Evolutionary conservation across 1,139 yeast species (phyloP), one percentile per base, ranked within the genome.

Genomic region (Saccharomyces hybrid): DNA sequence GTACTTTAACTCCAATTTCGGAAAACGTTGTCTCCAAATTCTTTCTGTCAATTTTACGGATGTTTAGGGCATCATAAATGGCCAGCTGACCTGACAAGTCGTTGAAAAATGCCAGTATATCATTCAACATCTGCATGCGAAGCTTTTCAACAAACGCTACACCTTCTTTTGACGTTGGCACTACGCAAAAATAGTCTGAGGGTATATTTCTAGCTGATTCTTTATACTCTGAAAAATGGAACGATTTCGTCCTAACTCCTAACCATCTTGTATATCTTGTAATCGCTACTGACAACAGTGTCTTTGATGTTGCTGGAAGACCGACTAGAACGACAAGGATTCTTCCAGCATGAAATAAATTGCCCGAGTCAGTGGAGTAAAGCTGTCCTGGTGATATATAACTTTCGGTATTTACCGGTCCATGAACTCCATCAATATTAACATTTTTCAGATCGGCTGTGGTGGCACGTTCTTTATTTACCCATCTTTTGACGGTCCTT

Each of bases 281-380:
- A 58, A 93, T 77, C 11, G 96, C 85, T 27, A 91, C 98, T 6
- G 96, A 86, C 56, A 91, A 78, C 68, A 91, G 93, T 1, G 99
- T 93, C 69, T 93, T 93, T 5, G 99, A 98, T 53, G 99, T 79
- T 1, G 97, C 99, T 0, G 99, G 99, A 57, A 91, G 77, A 0
- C 99, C 99, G 5, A 89, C 95, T 61, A 93, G 77, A 9, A 87
- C 89, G 56, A 93, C 85, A 65, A 96, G 83, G 53, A 93, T 84
- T 66, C 90, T 88, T 3, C 99, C 99, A 3, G 99, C 98, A 65
- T 93, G 98, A 73, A 88, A 93, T 64, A 95, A 76, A 58, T 89
- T 78, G 0, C 97, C 97, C 0, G 90, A 82, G 59, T 89, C 96
- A 0, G 97, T 91, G 13, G 95, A 84, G 67, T 91, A 91, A 53